Evolutionary conservation across 2,329 filamentous ascomycete genomes (phyloP).

Genomic region (Cryphonectria radicalis): DNA sequence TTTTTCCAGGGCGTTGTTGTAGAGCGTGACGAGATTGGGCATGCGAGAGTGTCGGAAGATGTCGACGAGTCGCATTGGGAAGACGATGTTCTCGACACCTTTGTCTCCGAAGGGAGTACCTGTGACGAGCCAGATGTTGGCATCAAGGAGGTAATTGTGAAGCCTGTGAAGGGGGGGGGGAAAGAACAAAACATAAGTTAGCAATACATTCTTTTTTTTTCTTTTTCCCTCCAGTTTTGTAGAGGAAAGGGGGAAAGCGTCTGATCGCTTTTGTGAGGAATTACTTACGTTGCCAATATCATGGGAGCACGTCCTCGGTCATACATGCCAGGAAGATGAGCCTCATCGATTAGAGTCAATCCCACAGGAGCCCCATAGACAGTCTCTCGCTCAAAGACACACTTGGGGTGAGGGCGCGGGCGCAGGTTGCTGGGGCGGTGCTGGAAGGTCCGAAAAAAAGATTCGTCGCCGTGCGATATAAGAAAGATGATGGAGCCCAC

Average conservation of each 20-base stretch:
- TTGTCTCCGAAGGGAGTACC: conserved; percentile 11
- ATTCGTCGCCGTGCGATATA: background rate
- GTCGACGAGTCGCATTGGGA: background rate
- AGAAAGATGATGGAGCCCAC: conserved; percentile 5
- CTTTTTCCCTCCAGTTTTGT: no score
- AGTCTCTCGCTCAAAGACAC: background rate
- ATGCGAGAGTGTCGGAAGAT: background rate
- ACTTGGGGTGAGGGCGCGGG: background rate
- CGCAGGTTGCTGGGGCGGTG: background rate
- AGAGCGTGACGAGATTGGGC: background rate
- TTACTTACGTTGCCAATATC: conserved; percentile 8
- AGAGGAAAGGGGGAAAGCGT: no score
- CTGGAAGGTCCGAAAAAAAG: conserved; percentile 1
- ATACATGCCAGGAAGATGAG: conserved; percentile 6
- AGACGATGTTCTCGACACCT: background rate
- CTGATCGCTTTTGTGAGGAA: no score
- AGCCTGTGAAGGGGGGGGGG: background rate
- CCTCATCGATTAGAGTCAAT: conserved; percentile 15
- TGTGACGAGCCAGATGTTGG: conserved; percentile 13
- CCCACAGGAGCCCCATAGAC: conserved; percentile 4
- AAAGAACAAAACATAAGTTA: background rate
- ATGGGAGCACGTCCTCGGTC: background rate
- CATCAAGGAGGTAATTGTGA: conserved; percentile 1
- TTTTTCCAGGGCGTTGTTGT: background rate
- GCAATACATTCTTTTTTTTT: background rate